Percentiles rank a stretch among this genome's conserved stretches.
These are phyloP conservation scores for Breynia disticha DNA, from an alignment of 441 rosid genomes.

Conservation along the genomic window DNA sequence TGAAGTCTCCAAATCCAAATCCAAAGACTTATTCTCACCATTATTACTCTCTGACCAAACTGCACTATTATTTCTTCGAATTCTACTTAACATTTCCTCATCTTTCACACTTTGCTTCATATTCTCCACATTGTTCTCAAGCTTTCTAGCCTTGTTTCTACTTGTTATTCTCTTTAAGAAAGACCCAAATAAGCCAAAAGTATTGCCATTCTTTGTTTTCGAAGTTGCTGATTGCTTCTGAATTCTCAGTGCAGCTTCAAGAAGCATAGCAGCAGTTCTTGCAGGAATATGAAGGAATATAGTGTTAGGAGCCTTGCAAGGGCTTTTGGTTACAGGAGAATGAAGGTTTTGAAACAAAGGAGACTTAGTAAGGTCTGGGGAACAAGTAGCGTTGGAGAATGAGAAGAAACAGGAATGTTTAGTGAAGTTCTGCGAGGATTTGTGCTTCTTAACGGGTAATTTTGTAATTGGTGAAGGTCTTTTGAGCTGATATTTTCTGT, in stretches of 20 bases:
- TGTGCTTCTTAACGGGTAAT: conserved; percentile 45
- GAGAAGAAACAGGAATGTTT: conserved; percentile 63
- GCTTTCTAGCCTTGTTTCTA: conserved; percentile 20
- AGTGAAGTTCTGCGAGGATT: conserved; percentile 38
- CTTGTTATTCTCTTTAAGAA: conserved; percentile 49
- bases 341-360: conserved; percentile 46
- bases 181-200: conserved; percentile 51
- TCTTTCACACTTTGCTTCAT: neutral
- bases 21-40: conserved; percentile 46
- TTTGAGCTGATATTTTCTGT: conserved; percentile 36
- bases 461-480: conserved; percentile 20
- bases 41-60: conserved; percentile 49
- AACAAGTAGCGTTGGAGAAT: conserved; percentile 27
- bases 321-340: conserved; percentile 34
- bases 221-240: conserved; percentile 39
- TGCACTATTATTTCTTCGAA: conserved; percentile 27
- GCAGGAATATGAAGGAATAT: conserved; percentile 57
- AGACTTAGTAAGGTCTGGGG: conserved; percentile 61
- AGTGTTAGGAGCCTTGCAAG: conserved; percentile 33
- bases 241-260: conserved; percentile 76
- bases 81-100: neutral
- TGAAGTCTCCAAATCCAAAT: conserved; percentile 43
- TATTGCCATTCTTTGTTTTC: conserved; percentile 25
- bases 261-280: conserved; percentile 56
- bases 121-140: conserved; percentile 24